Evolutionary conservation across 2,329 filamentous ascomycete species (phyloP).

Genomic region (Neonectria coccinea): DNA sequence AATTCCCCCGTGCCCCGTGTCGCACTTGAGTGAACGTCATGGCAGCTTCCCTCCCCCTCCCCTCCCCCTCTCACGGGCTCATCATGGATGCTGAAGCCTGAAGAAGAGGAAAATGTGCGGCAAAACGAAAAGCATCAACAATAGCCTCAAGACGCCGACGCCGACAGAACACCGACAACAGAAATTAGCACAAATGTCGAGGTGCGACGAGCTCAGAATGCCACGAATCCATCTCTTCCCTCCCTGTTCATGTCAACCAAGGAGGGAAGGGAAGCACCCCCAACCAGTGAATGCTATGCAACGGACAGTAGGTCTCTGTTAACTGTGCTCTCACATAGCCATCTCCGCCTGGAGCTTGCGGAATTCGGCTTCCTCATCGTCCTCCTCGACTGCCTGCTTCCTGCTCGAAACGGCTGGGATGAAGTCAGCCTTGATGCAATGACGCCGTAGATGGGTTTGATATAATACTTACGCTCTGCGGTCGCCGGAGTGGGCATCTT

Average conservation of each 20-base stretch:
- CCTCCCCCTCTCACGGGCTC: slow-evolving; percentile 16
- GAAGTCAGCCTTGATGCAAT: slow-evolving; percentile 30
- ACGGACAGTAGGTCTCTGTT: slow-evolving; percentile 30
- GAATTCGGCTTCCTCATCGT: slow-evolving; percentile 96
- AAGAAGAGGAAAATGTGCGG: slow-evolving; percentile 34
- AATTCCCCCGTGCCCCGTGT: slow-evolving; percentile 14
- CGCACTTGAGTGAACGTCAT: slow-evolving; percentile 19
- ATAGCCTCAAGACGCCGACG: slow-evolving; percentile 49
- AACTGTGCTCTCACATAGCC: slow-evolving; percentile 76
- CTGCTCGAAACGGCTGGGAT: slow-evolving; percentile 49
- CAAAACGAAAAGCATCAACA: slow-evolving; percentile 41
- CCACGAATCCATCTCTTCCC: slow-evolving; percentile 35
- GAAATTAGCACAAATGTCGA: slow-evolving; percentile 34
- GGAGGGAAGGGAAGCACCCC: slow-evolving; percentile 18
- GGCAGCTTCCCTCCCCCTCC: slow-evolving; percentile 13
- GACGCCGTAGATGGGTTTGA: background rate
- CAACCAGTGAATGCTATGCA: slow-evolving; percentile 42
- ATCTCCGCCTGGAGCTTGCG: slow-evolving; percentile 95
- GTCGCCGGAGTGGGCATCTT: slow-evolving; percentile 80
- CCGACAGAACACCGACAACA: slow-evolving; percentile 47
- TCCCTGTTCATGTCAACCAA: slow-evolving; percentile 24
- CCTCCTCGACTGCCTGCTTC: slow-evolving; percentile 72
- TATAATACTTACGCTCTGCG: slow-evolving; percentile 76
- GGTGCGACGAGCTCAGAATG: slow-evolving; percentile 31
- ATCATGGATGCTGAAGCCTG: slow-evolving; percentile 26